These are phyloP conservation scores for Termitomyces sp. DNA, from an alignment of 768 basidiomycete genomes.

Conservation along the genomic window DNA sequence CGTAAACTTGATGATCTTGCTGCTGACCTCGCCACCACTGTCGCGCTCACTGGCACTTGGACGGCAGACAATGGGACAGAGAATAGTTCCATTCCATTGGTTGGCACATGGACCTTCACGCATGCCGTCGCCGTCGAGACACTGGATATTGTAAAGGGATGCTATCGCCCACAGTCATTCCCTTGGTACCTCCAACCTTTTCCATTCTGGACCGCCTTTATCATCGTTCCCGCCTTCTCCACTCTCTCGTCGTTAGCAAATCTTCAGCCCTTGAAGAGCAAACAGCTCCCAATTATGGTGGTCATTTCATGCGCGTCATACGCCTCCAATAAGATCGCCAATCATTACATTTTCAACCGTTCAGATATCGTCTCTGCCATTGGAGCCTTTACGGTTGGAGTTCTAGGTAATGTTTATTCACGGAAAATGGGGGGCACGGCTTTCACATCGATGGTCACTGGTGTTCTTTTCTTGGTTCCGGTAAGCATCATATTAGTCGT, in stretches of 20 bases:
- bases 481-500: constrained; percentile 43
- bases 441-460: constrained; percentile 89
- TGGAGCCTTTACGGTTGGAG: constrained; percentile 78
- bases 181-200: constrained; percentile 83
- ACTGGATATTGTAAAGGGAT: constrained; percentile 58
- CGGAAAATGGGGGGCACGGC: constrained; percentile 82
- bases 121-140: constrained; percentile 46
- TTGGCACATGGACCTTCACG: constrained; percentile 67
- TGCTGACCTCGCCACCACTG: constrained; percentile 44
- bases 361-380: constrained; percentile 84
- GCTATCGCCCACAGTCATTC: constrained; percentile 63
- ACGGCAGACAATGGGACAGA: constrained; percentile 52
- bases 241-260: constrained; percentile 72
- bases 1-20: constrained; percentile 53
- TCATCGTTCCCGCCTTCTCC: constrained; percentile 78
- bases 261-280: constrained; percentile 70
- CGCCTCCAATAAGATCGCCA: constrained; percentile 77
- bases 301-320: constrained; percentile 79
- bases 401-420: constrained; percentile 80
- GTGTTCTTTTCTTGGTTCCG: constrained; percentile 83
- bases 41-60: constrained; percentile 67
- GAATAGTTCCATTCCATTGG: constrained; percentile 42
- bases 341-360: constrained; percentile 82
- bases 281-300: constrained; percentile 80
- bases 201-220: constrained; percentile 73